Conservation (phyloP, 768 basidiomycete species). For the Leccinum pellstonianum region DNA sequence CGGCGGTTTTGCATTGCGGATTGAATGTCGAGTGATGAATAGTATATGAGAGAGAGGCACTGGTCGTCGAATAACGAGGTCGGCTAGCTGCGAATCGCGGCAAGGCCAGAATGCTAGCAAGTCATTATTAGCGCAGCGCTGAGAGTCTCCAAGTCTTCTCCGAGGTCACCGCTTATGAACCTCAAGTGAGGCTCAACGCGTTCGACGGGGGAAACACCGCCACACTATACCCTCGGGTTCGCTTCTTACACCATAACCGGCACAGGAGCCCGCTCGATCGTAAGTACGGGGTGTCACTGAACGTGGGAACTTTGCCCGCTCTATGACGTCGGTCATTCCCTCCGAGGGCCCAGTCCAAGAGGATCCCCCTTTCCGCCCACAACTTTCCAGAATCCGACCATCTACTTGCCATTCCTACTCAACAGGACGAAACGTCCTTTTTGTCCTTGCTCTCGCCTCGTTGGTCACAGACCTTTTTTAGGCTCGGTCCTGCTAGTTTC, state of each 20-base stretch:
- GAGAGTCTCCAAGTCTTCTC: constrained; percentile 8
- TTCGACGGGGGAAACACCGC: constrained; percentile 1
- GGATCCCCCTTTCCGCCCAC: background rate
- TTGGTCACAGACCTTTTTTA: background rate
- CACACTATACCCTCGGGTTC: background rate
- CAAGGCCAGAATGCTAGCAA: background rate
- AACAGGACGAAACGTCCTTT: background rate
- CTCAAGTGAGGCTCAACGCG: background rate
- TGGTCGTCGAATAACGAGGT: background rate
- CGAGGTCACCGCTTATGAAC: no score
- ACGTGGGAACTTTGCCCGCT: background rate
- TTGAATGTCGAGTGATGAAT: background rate
- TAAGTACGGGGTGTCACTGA: background rate
- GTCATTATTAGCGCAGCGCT: no score
- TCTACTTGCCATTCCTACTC: no score
- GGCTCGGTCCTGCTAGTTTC: background rate
- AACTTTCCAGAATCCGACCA: no score
- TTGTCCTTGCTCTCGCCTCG: background rate
- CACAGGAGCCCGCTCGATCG: background rate
- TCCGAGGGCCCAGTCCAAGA: background rate
- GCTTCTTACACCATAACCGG: constrained; percentile 4
- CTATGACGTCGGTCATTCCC: background rate
- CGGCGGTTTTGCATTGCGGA: constrained; percentile 29
- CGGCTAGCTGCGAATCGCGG: no score
- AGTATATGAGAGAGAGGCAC: background rate